phyloP scores from a whole-genome alignment of 352 stramenopile species.

The Albugo candida region DNA sequence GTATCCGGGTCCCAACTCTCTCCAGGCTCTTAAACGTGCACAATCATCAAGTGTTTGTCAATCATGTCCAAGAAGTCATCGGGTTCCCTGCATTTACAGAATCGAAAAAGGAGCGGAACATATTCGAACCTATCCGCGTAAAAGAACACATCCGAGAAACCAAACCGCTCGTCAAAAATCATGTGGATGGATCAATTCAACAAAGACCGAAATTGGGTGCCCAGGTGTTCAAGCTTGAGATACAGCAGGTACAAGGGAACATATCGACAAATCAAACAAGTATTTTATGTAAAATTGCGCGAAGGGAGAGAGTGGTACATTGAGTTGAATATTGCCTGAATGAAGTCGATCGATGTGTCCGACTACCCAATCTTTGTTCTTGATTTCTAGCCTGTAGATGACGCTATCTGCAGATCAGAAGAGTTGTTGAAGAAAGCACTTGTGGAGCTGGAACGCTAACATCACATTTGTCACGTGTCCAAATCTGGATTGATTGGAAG shows the following conservation, averaged over 20 bases:
- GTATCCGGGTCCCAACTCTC: conserved; percentile 82
- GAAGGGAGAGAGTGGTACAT: conserved; percentile 22
- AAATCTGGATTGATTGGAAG: conserved; percentile 86
- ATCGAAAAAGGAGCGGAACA: no score
- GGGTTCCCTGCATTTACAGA: conserved; percentile 6
- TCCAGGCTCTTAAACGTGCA: conserved; percentile 92
- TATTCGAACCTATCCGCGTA: not conserved
- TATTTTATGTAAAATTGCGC: conserved; percentile 51
- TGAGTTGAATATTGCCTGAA: conserved; percentile 60
- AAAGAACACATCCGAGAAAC: not conserved
- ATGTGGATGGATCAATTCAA: conserved; percentile 16
- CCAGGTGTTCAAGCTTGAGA: conserved; percentile 61
- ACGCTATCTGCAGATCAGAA: conserved; percentile 62
- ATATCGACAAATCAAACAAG: conserved; percentile 48
- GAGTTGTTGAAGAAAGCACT: no score
- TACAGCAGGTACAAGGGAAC: conserved; percentile 33
- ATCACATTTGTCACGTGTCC: conserved; percentile 71
- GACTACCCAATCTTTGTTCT: conserved; percentile 82
- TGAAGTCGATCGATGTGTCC: conserved; percentile 87
- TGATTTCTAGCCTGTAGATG: conserved; percentile 86
- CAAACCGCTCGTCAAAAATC: conserved; percentile 11
- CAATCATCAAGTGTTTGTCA: conserved; percentile 87
- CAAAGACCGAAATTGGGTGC: conserved; percentile 89
- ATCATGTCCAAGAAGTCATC: conserved; percentile 59
- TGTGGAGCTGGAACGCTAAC: no score